phyloP scores from a whole-genome alignment of 2,329 filamentous ascomycete genomes.

The Lachnellula suecica region DNA sequence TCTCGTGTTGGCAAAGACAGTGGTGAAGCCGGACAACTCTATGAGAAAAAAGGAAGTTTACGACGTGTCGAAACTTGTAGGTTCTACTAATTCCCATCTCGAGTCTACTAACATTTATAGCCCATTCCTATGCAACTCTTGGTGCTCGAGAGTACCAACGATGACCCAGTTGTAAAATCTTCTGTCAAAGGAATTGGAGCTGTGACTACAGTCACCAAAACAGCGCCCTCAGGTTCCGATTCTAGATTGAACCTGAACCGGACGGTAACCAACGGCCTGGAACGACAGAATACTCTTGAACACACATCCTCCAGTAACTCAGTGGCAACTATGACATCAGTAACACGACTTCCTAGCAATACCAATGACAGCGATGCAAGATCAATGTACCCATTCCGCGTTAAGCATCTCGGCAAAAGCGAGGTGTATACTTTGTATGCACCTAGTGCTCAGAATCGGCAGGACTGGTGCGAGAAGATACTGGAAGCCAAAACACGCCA shows the following conservation, averaged over 20 bases:
- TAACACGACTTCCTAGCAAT: slow-evolving; percentile 45
- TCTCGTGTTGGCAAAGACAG: slow-evolving; percentile 82
- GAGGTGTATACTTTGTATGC: slow-evolving; percentile 92
- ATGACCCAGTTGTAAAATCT: slow-evolving; percentile 84
- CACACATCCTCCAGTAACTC: slow-evolving; percentile 70
- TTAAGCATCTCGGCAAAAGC: slow-evolving; percentile 87
- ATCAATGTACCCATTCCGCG: slow-evolving; percentile 83
- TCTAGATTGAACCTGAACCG: slow-evolving; percentile 47
- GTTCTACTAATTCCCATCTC: slow-evolving; percentile 24
- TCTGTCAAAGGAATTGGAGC: slow-evolving; percentile 57
- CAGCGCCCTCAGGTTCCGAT: slow-evolving; percentile 59
- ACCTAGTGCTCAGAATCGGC: slow-evolving; percentile 68
- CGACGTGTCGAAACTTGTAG: slow-evolving; percentile 86
- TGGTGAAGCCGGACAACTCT: slow-evolving; percentile 66
- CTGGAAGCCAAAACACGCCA: slow-evolving; percentile 93
- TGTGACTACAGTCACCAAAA: slow-evolving; percentile 57
- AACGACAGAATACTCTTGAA: slow-evolving; percentile 58
- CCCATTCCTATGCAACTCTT: slow-evolving; percentile 97
- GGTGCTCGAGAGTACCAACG: slow-evolving; percentile 87
- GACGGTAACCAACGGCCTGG: slow-evolving; percentile 33
- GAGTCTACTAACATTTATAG: slow-evolving; percentile 49
- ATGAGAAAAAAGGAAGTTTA: slow-evolving; percentile 78
- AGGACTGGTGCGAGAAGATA: slow-evolving; percentile 92
- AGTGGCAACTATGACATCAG: slow-evolving; percentile 47
- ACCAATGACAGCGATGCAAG: slow-evolving; percentile 44